These are phyloP conservation scores for Tetrapyrgos nigripes DNA, from an alignment of 1,284 basidiomycete genomes.

Conservation along the genomic window DNA sequence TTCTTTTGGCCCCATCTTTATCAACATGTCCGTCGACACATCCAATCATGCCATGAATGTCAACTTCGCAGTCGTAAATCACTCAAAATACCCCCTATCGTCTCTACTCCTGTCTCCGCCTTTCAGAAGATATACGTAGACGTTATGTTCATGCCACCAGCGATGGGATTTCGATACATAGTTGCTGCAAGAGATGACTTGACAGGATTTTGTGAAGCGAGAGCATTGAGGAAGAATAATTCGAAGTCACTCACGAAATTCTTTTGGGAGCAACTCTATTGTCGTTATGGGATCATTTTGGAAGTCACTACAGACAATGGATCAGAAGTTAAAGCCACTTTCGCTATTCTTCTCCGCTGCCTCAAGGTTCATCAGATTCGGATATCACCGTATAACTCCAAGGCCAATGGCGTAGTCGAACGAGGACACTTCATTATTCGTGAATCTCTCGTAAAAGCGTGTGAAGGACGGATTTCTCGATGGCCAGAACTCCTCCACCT, in stretches of 20 bases:
- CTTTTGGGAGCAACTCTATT: conserved; percentile 30
- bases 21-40: conserved; percentile 38
- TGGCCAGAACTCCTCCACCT: conserved; percentile 9
- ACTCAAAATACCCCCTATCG: no score
- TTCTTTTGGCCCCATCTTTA: conserved; percentile 20
- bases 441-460: conserved; percentile 29
- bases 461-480: conserved; percentile 6
- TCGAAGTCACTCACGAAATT: conserved; percentile 27
- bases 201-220: conserved; percentile 34
- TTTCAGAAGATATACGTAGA: conserved; percentile 41
- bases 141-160: conserved; percentile 28
- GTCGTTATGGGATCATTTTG: conserved; percentile 42
- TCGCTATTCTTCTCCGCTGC: conserved; percentile 20
- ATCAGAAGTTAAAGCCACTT: conserved; percentile 28
- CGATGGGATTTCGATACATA: conserved; percentile 14
- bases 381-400: conserved; percentile 33
- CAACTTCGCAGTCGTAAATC: no score
- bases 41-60: conserved; percentile 31
- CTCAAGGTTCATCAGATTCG: conserved; percentile 21
- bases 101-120: conserved; percentile 31
- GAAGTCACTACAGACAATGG: no score
- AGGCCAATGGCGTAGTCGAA: conserved; percentile 33
- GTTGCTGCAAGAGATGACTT: no score
- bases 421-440: conserved; percentile 28
- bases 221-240: no score